These are phyloP conservation scores for Euryodendron excelsum DNA, from an alignment of 148 eudicot species.

Conservation along the genomic window DNA sequence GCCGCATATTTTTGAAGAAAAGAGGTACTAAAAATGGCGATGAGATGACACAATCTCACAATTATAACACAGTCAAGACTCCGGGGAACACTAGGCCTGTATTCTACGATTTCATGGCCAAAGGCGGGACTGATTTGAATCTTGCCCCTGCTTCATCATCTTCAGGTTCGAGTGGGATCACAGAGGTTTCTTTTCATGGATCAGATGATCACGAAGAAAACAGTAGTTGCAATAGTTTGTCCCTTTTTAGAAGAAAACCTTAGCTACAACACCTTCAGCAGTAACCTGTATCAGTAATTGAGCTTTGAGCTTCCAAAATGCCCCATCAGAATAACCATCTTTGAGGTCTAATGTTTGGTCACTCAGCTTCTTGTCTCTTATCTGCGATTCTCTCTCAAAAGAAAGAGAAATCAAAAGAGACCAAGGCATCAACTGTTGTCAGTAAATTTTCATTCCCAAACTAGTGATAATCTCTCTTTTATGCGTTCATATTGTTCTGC, in stretches of 20 bases:
- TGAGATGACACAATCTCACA: constrained; percentile 2
- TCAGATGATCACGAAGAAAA: constrained; percentile 60
- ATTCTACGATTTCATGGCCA: constrained; percentile 75
- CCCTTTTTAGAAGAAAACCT: constrained; percentile 35
- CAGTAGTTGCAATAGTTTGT: constrained; percentile 60
- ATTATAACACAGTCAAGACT: not conserved
- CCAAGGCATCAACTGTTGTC: not conserved
- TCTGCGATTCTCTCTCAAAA: not conserved
- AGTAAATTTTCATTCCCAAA: constrained; percentile 3
- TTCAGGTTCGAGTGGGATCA: constrained; percentile 81
- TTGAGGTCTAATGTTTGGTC: constrained; percentile 10
- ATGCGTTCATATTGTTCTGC: not conserved
- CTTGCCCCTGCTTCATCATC: constrained; percentile 55
- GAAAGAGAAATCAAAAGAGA: not conserved
- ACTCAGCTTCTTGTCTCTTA: not conserved
- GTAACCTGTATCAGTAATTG: not conserved
- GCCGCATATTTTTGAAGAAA: constrained; percentile 81
- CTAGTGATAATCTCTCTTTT: constrained; percentile 12
- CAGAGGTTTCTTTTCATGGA: constrained; percentile 41
- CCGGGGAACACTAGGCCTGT: constrained; percentile 34
- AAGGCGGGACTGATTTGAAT: constrained; percentile 55
- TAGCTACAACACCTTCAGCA: constrained; percentile 4
- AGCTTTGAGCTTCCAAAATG: constrained; percentile 1
- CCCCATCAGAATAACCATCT: not conserved
- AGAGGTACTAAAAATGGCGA: constrained; percentile 47